Conservation (phyloP, 2,329 filamentous ascomycete genomes). For the Dactylellina cionopaga region DNA sequence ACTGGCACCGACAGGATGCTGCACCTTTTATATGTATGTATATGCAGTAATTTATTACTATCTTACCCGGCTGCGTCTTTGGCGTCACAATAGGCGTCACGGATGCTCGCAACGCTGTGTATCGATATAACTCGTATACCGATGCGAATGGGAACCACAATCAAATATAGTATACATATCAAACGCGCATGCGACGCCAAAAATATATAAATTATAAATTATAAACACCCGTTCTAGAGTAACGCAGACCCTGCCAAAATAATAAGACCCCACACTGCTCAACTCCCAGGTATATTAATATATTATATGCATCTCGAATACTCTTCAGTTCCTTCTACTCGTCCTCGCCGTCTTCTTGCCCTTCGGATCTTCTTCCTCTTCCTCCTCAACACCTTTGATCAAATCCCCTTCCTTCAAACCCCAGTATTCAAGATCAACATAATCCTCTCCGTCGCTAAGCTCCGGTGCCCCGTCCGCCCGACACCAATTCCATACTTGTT, state of each 20-base stretch:
- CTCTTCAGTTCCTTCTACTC: slow-evolving; percentile 24
- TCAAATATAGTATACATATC: not conserved
- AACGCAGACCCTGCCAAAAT: slow-evolving; percentile 10
- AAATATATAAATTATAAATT: not conserved
- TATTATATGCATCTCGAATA: not conserved
- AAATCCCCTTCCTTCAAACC: slow-evolving; percentile 73
- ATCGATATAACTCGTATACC: not conserved
- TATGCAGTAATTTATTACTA: no score
- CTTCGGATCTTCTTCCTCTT: slow-evolving; percentile 59
- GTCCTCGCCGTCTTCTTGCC: slow-evolving; percentile 42
- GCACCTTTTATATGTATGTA: not conserved
- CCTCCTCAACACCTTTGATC: slow-evolving; percentile 82
- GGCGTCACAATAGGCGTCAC: slow-evolving; percentile 2
- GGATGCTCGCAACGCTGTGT: no score
- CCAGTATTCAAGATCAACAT: slow-evolving; percentile 87
- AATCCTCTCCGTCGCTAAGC: slow-evolving; percentile 89
- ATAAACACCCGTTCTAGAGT: not conserved
- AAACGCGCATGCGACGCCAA: slow-evolving; percentile 1
- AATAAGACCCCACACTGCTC: not conserved
- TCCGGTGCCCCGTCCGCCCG: slow-evolving; percentile 73
- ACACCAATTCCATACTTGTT: slow-evolving; percentile 76
- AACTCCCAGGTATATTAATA: not conserved
- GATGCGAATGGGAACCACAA: no score
- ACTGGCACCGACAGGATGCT: slow-evolving; percentile 13
- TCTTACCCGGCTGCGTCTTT: slow-evolving; percentile 15